These are phyloP conservation scores for Thermomucor indicae-seudaticae DNA, from an alignment of 371 early-diverging fungal species.

Conservation along the genomic window DNA sequence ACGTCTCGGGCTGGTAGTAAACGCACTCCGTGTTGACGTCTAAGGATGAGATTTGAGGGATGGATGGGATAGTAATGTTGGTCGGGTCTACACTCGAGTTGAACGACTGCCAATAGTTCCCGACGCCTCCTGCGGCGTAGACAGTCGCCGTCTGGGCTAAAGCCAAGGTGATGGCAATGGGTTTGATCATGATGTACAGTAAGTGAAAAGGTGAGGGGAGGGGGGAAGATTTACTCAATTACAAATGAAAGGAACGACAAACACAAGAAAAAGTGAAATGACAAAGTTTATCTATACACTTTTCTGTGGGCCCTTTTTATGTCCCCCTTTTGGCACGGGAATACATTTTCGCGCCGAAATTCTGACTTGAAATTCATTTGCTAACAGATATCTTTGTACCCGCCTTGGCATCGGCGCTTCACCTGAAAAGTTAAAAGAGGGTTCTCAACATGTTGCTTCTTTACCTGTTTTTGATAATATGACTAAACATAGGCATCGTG, in stretches of 20 bases:
- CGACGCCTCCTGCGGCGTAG: constrained; percentile 11
- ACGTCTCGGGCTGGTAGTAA: constrained; percentile 10
- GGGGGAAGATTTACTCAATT: background rate
- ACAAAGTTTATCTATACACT: background rate
- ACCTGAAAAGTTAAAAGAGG: too few relatives aligned
- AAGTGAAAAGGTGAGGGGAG: background rate
- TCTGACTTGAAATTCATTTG: too few relatives aligned
- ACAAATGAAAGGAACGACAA: background rate
- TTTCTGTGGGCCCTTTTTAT: too few relatives aligned
- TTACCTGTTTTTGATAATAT: too few relatives aligned
- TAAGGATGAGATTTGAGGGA: constrained; percentile 30
- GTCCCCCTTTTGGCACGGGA: too few relatives aligned
- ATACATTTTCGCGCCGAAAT: too few relatives aligned
- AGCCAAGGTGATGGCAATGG: constrained; percentile 16
- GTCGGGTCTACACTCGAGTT: constrained; percentile 16
- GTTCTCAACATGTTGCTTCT: too few relatives aligned
- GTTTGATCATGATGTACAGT: constrained; percentile 11
- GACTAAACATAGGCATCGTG: too few relatives aligned
- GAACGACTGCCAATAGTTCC: constrained; percentile 20
- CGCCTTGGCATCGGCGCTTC: too few relatives aligned
- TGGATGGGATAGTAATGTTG: constrained; percentile 36
- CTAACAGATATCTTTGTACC: too few relatives aligned
- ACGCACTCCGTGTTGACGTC: constrained; percentile 23
- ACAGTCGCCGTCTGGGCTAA: background rate
- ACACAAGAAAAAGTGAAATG: background rate